phyloP scores from a whole-genome alignment of 371 early-diverging fungal genomes.

The Apophysomyces ossiformis region DNA sequence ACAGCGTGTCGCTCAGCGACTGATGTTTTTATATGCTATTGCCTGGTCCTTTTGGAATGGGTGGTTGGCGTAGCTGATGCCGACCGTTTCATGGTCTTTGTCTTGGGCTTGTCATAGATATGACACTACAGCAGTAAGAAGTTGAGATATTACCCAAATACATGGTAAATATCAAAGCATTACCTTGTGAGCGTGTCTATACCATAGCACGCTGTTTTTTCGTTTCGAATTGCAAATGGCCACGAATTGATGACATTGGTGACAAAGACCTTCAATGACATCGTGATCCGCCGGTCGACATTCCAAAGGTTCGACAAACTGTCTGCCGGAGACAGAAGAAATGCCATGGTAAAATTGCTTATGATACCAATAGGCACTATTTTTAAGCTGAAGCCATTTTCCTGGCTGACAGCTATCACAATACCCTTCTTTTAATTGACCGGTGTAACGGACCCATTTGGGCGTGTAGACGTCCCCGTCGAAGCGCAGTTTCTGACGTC shows the following conservation, averaged over 20 bases:
- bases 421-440: slow-evolving; percentile 84
- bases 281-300: slow-evolving; percentile 50
- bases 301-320: slow-evolving; percentile 70
- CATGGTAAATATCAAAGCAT: slow-evolving; percentile 17
- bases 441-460: slow-evolving; percentile 83
- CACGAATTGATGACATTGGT: slow-evolving; percentile 80
- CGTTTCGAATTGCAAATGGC: slow-evolving; percentile 73
- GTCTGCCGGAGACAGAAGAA: slow-evolving; percentile 78
- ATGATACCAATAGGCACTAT: slow-evolving; percentile 92
- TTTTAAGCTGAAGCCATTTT: slow-evolving; percentile 92
- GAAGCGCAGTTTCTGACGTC: slow-evolving; percentile 71
- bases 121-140: slow-evolving; percentile 61
- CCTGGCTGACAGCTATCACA: slow-evolving; percentile 87
- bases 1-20: slow-evolving; percentile 2
- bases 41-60: not conserved
- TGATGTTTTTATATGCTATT: not conserved
- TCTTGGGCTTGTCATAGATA: slow-evolving; percentile 76
- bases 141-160: not conserved
- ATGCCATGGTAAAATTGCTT: slow-evolving; percentile 87
- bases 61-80: not conserved
- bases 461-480: slow-evolving; percentile 89
- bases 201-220: slow-evolving; percentile 77
- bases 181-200: slow-evolving; percentile 80
- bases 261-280: slow-evolving; percentile 78
- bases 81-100: slow-evolving; percentile 24